A percentile compares a stretch with the other conserved stretches of the same genome.
Evolutionary conservation across 1,284 basidiomycete genomes (phyloP).

Genomic region (Trametes sp.): DNA sequence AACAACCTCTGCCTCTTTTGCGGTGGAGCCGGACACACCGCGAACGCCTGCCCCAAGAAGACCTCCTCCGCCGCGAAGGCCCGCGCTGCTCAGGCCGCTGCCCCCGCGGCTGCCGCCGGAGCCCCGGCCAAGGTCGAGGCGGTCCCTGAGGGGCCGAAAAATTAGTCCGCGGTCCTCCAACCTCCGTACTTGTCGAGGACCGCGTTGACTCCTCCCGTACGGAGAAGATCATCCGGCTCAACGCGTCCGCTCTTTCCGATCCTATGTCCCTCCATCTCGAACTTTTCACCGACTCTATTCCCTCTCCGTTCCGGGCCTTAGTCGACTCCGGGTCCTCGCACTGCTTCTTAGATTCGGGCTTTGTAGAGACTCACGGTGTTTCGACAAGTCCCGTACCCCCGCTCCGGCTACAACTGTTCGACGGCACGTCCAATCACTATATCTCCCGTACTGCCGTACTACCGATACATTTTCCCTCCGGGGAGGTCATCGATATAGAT

Average conservation of each 20-base stretch:
- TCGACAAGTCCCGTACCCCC: neutral
- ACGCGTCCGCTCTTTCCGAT: no score
- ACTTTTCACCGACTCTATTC: constrained; percentile 5
- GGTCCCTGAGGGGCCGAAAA: constrained; percentile 20
- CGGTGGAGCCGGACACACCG: constrained; percentile 10
- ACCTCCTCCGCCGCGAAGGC: no score
- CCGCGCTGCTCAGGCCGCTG: no score
- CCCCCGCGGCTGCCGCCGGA: no score
- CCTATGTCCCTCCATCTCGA: neutral
- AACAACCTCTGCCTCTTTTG: no score
- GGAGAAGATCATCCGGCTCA: neutral
- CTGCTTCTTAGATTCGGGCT: constrained; percentile 13
- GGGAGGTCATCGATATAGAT: constrained; percentile 9
- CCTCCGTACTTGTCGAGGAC: constrained; percentile 1
- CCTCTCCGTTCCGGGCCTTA: neutral
- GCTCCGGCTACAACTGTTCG: constrained; percentile 6
- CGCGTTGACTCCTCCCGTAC: constrained; percentile 9
- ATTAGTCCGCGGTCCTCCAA: no score
- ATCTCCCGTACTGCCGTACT: constrained; percentile 1
- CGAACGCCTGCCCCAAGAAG: constrained; percentile 6
- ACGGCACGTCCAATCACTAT: constrained; percentile 7
- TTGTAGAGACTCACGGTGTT: constrained; percentile 1
- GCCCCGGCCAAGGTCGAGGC: no score
- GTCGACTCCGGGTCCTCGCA: constrained; percentile 17
- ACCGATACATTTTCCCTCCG: constrained; percentile 11